phyloP scores from a whole-genome alignment of 352 stramenopile genomes.

The Phytophthora sp. region DNA sequence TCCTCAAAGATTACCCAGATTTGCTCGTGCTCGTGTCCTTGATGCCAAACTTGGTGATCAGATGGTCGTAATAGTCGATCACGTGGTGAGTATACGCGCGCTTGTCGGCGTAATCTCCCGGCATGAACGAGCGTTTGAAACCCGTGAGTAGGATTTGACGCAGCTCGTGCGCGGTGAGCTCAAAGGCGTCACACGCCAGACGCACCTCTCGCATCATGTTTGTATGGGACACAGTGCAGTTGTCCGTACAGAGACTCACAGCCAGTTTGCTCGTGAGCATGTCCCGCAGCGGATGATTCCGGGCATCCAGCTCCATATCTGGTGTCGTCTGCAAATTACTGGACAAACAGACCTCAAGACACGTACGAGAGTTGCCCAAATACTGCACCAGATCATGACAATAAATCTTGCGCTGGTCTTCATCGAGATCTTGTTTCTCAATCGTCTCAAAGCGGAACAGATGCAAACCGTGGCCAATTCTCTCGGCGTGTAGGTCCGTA shows the following conservation, averaged over 20 bases:
- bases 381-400: conserved; percentile 87
- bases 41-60: conserved; percentile 76
- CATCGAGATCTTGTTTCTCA: conserved; percentile 52
- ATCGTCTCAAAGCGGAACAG: conserved; percentile 86
- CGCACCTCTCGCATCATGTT: conserved; percentile 85
- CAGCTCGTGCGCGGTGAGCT: conserved; percentile 73
- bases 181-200: conserved; percentile 82
- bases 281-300: conserved; percentile 71
- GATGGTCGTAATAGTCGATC: conserved; percentile 87
- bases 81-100: conserved; percentile 85
- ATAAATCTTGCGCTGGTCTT: conserved; percentile 58
- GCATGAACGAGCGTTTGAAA: conserved; percentile 90
- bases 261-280: conserved; percentile 89
- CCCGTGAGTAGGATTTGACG: conserved; percentile 81
- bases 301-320: conserved; percentile 73
- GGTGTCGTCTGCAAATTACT: conserved; percentile 90
- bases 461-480: conserved; percentile 87
- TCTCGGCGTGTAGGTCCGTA: conserved; percentile 85
- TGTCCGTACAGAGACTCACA: conserved; percentile 88
- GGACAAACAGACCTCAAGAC: conserved; percentile 87
- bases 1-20: conserved; percentile 33
- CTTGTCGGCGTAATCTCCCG: conserved; percentile 76
- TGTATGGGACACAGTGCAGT: conserved; percentile 88
- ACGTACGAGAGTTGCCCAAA: conserved; percentile 80
- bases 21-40: conserved; percentile 44